Evolutionary conservation across 2,329 filamentous ascomycete species (phyloP).

Genomic region (Diaporthe caulivora): DNA sequence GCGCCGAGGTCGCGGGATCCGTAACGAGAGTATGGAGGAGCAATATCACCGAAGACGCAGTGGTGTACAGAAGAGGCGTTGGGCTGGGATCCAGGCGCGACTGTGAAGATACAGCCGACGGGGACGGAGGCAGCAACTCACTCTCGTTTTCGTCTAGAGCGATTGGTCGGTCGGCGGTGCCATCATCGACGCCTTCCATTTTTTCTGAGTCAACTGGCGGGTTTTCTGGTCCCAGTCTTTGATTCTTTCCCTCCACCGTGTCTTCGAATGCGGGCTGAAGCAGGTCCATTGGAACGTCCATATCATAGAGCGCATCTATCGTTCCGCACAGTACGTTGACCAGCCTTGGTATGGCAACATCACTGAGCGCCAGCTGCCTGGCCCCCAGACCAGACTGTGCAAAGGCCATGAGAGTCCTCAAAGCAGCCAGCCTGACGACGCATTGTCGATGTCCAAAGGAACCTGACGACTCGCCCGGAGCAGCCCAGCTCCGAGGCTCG

Average conservation of each 20-base stretch:
- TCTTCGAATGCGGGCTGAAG: constrained; percentile 8
- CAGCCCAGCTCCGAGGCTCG: constrained; percentile 63
- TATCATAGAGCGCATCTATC: constrained; percentile 80
- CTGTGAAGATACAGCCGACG: background rate
- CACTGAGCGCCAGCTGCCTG: constrained; percentile 75
- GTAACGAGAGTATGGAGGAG: constrained; percentile 67
- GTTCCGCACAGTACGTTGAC: constrained; percentile 74
- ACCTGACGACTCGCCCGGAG: constrained; percentile 44
- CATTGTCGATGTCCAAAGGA: constrained; percentile 53
- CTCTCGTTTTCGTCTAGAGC: constrained; percentile 30
- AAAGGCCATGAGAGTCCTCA: constrained; percentile 71
- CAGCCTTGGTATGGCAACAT: constrained; percentile 78
- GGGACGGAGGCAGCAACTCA: background rate
- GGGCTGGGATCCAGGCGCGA: constrained; percentile 37
- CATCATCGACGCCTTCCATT: constrained; percentile 28
- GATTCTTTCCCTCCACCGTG: background rate
- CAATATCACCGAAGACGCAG: constrained; percentile 62
- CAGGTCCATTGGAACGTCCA: constrained; percentile 54
- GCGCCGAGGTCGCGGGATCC: constrained; percentile 57
- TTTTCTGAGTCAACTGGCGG: background rate
- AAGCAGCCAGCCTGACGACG: constrained; percentile 58
- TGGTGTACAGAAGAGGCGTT: constrained; percentile 53
- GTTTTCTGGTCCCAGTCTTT: background rate
- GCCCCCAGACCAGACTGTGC: constrained; percentile 73
- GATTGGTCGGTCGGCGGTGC: constrained; percentile 10